Conservation (phyloP, 345 rosid genomes). For the Microcos paniculata region DNA sequence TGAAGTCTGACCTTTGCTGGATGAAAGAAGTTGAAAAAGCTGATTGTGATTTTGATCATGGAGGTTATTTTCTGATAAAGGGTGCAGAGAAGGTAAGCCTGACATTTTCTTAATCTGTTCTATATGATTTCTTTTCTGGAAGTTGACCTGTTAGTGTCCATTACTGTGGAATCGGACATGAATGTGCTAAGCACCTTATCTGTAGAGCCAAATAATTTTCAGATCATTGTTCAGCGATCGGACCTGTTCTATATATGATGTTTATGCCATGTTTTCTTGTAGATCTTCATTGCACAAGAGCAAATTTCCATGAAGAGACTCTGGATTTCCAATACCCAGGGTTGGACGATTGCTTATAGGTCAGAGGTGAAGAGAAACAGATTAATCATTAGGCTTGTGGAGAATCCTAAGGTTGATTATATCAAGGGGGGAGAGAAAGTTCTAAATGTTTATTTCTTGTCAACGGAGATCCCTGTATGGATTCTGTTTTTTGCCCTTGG, state of each 20-base stretch:
- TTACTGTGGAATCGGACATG: not conserved
- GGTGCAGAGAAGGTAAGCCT: conserved; percentile 86
- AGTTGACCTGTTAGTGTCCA: not conserved
- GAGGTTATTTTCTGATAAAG: conserved; percentile 85
- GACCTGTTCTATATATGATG: not conserved
- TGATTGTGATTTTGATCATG: conserved; percentile 90
- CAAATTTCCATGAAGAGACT: conserved; percentile 73
- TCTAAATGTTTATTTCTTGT: conserved; percentile 70
- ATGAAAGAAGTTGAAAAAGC: conserved; percentile 48
- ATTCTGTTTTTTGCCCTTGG: conserved; percentile 81
- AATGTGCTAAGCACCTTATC: not conserved
- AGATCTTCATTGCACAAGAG: conserved; percentile 92
- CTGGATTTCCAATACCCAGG: conserved; percentile 63
- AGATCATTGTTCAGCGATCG: not conserved
- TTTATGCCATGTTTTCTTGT: conserved; percentile 27
- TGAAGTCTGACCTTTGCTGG: conserved; percentile 77
- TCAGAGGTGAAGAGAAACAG: conserved; percentile 69
- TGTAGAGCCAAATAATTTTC: not conserved
- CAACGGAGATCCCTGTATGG: conserved; percentile 80
- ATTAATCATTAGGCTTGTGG: conserved; percentile 54
- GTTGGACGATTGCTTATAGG: conserved; percentile 69
- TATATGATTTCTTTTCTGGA: not conserved
- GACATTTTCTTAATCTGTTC: not conserved
- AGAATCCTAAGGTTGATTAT: conserved; percentile 41
- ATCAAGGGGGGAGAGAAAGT: conserved; percentile 62